A percentile compares a stretch with the other conserved stretches of the same genome.
Conservation (phyloP, 2,329 filamentous ascomycete genomes). For the Ceratocystis cacaofunesta region DNA sequence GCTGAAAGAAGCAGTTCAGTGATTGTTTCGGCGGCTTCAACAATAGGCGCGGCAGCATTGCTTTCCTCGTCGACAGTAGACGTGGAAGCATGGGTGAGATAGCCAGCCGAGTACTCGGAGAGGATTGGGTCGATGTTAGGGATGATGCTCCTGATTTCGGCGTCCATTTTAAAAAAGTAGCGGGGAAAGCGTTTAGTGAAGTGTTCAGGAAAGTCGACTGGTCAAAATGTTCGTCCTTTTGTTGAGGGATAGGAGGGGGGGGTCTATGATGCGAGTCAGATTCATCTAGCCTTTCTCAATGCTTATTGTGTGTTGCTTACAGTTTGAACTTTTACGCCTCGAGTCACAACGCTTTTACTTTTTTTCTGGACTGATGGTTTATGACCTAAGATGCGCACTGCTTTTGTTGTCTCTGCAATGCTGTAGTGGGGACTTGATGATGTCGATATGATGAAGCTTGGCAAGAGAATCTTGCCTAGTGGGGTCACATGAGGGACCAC, state of each 20-base stretch:
- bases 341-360: background rate
- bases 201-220: background rate
- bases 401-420: background rate
- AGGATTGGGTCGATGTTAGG: slow-evolving; percentile 79
- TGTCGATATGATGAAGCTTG: background rate
- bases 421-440: slow-evolving; percentile 7
- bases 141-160: slow-evolving; percentile 70
- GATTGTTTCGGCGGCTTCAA: slow-evolving; percentile 69
- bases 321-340: background rate
- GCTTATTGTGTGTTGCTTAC: background rate
- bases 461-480: slow-evolving; percentile 1
- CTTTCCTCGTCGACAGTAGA: slow-evolving; percentile 64
- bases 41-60: slow-evolving; percentile 56
- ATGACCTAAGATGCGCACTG: background rate
- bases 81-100: slow-evolving; percentile 83
- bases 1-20: slow-evolving; percentile 85
- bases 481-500: slow-evolving; percentile 10
- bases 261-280: background rate
- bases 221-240: background rate
- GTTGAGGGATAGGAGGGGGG: background rate
- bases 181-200: background rate
- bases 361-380: background rate
- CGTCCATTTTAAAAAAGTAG: slow-evolving; percentile 48
- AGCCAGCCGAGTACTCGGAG: slow-evolving; percentile 86
- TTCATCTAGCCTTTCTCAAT: background rate